Percentiles rank a stretch among this genome's conserved stretches.
Evolutionary conservation across 805 yeast genomes (phyloP).

Genomic region (Pichia manshurica): DNA sequence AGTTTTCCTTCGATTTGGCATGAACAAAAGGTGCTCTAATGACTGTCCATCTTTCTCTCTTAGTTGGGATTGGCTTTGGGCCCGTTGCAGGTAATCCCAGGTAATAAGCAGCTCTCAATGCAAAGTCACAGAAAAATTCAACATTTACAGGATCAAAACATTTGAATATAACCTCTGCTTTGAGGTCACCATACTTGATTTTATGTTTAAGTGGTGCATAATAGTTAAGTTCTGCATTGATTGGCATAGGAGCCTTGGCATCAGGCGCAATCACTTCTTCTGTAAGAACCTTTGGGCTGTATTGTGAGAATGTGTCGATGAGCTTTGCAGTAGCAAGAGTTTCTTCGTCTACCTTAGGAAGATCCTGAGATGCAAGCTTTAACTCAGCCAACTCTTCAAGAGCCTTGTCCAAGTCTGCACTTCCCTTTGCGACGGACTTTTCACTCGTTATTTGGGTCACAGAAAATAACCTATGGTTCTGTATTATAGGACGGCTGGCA

Average conservation of each 20-base stretch:
- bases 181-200: constrained; percentile 63
- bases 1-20: constrained; percentile 92
- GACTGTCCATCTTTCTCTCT: constrained; percentile 87
- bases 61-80: constrained; percentile 60
- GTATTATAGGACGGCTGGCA: neutral
- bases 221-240: constrained; percentile 75
- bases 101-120: constrained; percentile 84
- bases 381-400: constrained; percentile 26
- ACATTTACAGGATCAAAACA: constrained; percentile 67
- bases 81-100: constrained; percentile 82
- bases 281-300: constrained; percentile 34
- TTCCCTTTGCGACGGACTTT: neutral
- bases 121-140: constrained; percentile 77
- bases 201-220: constrained; percentile 73
- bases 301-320: constrained; percentile 26
- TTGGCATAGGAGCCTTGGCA: constrained; percentile 60
- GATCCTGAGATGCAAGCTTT: constrained; percentile 14
- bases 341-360: constrained; percentile 17
- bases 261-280: constrained; percentile 31
- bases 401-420: constrained; percentile 20
- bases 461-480: constrained; percentile 1
- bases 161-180: constrained; percentile 70
- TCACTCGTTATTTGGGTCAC: neutral
- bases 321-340: constrained; percentile 20
- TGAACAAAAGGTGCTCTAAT: constrained; percentile 89